These are phyloP conservation scores for Laguncularia racemosa DNA, from an alignment of 345 rosid species.

Conservation along the genomic window DNA sequence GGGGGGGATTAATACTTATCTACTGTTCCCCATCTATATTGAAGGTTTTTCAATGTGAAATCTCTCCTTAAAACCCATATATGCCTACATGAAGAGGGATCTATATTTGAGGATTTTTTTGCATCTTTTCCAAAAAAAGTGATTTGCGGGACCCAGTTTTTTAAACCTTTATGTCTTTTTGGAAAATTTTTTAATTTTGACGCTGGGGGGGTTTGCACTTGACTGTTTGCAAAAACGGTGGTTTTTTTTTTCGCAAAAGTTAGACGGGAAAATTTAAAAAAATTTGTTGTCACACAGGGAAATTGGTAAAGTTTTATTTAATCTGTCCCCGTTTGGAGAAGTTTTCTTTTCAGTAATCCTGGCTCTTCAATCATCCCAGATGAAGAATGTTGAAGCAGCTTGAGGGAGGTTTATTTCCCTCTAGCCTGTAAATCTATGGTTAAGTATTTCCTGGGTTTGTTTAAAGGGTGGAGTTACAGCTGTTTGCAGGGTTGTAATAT, in stretches of 20 bases:
- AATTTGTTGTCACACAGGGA: slow-evolving; percentile 45
- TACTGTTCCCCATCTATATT: too few relatives aligned
- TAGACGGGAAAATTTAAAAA: neutral
- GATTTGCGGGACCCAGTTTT: slow-evolving; percentile 25
- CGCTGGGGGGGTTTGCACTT: slow-evolving; percentile 46
- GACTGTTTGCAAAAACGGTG: neutral
- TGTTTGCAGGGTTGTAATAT: too few relatives aligned
- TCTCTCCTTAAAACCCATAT: too few relatives aligned
- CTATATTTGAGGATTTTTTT: slow-evolving; percentile 19
- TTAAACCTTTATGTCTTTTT: slow-evolving; percentile 47
- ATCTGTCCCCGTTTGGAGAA: slow-evolving; percentile 46
- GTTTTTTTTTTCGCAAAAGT: too few relatives aligned
- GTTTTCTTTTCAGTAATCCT: slow-evolving; percentile 36
- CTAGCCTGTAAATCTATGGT: neutral
- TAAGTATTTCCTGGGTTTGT: too few relatives aligned
- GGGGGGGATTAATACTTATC: too few relatives aligned
- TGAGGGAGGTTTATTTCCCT: slow-evolving; percentile 44
- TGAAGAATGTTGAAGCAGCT: slow-evolving; percentile 57
- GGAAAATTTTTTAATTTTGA: slow-evolving; percentile 43
- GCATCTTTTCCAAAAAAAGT: slow-evolving; percentile 16
- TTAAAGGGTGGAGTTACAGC: too few relatives aligned
- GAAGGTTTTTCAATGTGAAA: too few relatives aligned
- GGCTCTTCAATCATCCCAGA: slow-evolving; percentile 57
- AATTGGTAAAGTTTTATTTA: slow-evolving; percentile 27
- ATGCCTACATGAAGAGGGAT: neutral